These are phyloP conservation scores for Rhynchosporium agropyri DNA, from an alignment of 2,329 filamentous ascomycete species.

Conservation along the genomic window DNA sequence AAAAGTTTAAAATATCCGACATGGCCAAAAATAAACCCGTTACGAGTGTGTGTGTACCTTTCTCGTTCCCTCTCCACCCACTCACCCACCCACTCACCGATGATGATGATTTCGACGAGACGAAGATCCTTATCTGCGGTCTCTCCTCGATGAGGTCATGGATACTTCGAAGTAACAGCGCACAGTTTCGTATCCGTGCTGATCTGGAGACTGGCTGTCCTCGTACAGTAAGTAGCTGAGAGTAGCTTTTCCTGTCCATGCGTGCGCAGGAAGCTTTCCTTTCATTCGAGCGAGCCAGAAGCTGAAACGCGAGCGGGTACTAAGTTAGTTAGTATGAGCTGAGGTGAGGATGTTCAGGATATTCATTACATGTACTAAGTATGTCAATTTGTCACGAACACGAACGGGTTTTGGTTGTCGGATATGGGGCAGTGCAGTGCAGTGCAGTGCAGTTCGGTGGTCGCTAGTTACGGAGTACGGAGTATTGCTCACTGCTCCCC, in stretches of 20 bases:
- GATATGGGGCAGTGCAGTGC: background rate
- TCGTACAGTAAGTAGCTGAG: too few relatives aligned
- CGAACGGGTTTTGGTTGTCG: background rate
- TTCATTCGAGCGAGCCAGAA: background rate
- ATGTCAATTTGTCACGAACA: background rate
- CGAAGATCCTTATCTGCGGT: constrained; percentile 6
- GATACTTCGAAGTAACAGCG: background rate
- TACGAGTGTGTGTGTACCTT: too few relatives aligned
- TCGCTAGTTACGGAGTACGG: too few relatives aligned
- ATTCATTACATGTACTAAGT: too few relatives aligned
- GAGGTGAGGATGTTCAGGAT: too few relatives aligned
- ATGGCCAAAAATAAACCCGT: too few relatives aligned
- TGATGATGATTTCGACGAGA: background rate
- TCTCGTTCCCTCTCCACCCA: background rate
- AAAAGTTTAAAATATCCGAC: background rate
- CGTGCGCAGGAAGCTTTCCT: too few relatives aligned
- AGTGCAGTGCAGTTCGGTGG: background rate
- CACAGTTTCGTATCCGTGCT: background rate
- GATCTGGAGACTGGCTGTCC: background rate
- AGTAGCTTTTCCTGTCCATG: too few relatives aligned
- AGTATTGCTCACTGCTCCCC: too few relatives aligned
- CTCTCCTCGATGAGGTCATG: constrained; percentile 10
- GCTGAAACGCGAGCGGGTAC: background rate
- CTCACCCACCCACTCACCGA: background rate
- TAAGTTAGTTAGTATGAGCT: too few relatives aligned